phyloP scores from a whole-genome alignment of 2,329 filamentous ascomycete species.

The Trichoderma polysporum region DNA sequence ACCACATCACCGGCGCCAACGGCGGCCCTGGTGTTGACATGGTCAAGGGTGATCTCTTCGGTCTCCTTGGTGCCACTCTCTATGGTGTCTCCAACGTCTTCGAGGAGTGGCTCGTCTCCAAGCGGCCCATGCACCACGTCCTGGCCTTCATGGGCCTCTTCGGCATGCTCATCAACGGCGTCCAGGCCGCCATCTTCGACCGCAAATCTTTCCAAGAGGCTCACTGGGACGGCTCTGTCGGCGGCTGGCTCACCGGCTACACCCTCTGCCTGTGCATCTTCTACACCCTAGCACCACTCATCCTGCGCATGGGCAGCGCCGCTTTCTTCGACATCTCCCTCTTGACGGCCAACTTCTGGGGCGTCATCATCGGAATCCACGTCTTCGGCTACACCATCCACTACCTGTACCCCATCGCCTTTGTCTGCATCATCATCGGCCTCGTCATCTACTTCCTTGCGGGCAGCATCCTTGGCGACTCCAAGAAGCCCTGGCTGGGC shows the following conservation, averaged over 20 bases:
- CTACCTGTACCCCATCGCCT: constrained; percentile 93
- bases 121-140: constrained; percentile 86
- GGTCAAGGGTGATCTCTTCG: constrained; percentile 91
- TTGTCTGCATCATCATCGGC: constrained; percentile 85
- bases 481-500: constrained; percentile 93
- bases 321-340: constrained; percentile 97
- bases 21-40: constrained; percentile 66
- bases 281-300: constrained; percentile 81
- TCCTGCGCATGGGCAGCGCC: constrained; percentile 85
- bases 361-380: constrained; percentile 83
- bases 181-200: constrained; percentile 90
- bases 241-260: constrained; percentile 85
- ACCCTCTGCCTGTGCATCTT: constrained; percentile 81
- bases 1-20: constrained; percentile 78
- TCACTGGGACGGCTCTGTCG: constrained; percentile 65
- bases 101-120: constrained; percentile 91
- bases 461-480: constrained; percentile 79
- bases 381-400: constrained; percentile 81
- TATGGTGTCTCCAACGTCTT: constrained; percentile 91
- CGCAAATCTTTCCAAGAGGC: constrained; percentile 66
- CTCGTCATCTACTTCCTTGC: constrained; percentile 85
- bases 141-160: constrained; percentile 87
- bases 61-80: constrained; percentile 80
- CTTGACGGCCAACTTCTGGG: constrained; percentile 96
- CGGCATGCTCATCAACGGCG: constrained; percentile 86